Conservation (phyloP, 2,329 filamentous ascomycete species). For the Fusarium nodosum region DNA sequence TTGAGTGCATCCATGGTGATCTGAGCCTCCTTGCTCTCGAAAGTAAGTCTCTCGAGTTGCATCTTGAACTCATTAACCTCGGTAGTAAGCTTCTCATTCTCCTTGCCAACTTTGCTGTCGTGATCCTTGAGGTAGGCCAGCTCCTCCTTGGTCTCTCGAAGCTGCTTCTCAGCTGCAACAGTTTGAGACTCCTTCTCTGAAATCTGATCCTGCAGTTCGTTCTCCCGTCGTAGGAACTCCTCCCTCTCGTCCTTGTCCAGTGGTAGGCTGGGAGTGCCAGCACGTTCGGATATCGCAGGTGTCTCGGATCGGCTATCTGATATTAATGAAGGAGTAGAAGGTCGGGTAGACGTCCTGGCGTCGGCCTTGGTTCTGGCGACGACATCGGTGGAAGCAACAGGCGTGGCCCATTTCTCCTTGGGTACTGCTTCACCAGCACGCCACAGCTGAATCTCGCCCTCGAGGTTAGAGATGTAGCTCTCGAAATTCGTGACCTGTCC, state of each 20-base stretch:
- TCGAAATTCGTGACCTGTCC: constrained; percentile 90
- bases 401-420: constrained; percentile 86
- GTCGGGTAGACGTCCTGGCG: constrained; percentile 60
- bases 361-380: constrained; percentile 58
- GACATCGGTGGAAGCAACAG: constrained; percentile 69
- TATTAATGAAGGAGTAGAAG: constrained; percentile 66
- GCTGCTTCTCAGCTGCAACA: constrained; percentile 80
- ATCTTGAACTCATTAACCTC: constrained; percentile 96
- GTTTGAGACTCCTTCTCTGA: constrained; percentile 91
- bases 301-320: constrained; percentile 74
- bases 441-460: constrained; percentile 89
- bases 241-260: constrained; percentile 97
- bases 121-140: constrained; percentile 87
- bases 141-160: constrained; percentile 89
- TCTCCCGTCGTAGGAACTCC: constrained; percentile 93
- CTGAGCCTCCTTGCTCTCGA: constrained; percentile 95
- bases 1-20: constrained; percentile 99
- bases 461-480: constrained; percentile 84
- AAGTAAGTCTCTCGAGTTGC: constrained; percentile 94
- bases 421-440: constrained; percentile 89
- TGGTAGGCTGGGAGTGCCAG: constrained; percentile 87
- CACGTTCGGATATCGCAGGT: constrained; percentile 79
- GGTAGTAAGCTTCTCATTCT: constrained; percentile 87
- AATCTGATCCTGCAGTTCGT: constrained; percentile 96
- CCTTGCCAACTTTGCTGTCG: constrained; percentile 83